A percentile compares a stretch with the other conserved stretches of the same genome.
Conservation (phyloP, 2,329 filamentous ascomycete genomes). For the Fusarium tricinctum region DNA sequence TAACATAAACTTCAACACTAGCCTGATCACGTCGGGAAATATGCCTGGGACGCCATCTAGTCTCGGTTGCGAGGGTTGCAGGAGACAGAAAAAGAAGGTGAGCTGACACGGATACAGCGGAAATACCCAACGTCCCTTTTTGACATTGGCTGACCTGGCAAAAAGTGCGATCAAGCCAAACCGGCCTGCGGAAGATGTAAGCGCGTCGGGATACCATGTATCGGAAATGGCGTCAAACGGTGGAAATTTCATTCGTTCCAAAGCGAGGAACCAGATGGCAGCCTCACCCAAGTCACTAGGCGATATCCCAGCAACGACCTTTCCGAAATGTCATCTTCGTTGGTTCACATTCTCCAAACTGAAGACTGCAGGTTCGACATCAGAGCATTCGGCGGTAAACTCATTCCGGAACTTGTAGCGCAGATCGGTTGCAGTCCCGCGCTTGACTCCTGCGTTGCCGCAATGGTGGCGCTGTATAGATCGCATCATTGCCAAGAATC, state of each 20-base stretch:
- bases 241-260: constrained; percentile 36
- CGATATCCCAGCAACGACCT: constrained; percentile 34
- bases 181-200: constrained; percentile 41
- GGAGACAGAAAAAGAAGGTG: constrained; percentile 41
- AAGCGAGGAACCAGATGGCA: not conserved
- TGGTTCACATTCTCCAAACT: constrained; percentile 38
- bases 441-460: constrained; percentile 37
- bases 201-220: constrained; percentile 31
- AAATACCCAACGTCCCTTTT: not conserved
- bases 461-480: constrained; percentile 37
- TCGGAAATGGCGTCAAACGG: constrained; percentile 41
- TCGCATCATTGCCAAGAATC: constrained; percentile 10
- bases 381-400: constrained; percentile 33
- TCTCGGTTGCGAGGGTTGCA: constrained; percentile 35
- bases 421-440: constrained; percentile 33
- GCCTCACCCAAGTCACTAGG: not conserved
- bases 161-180: constrained; percentile 32
- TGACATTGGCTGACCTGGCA: not conserved
- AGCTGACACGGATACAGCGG: not conserved
- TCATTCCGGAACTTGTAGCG: constrained; percentile 33
- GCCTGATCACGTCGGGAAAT: not conserved
- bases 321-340: constrained; percentile 20
- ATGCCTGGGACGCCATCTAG: constrained; percentile 40
- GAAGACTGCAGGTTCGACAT: constrained; percentile 44
- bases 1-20: not conserved